phyloP scores from a whole-genome alignment of 2,329 filamentous ascomycete species.

The Stagonosporopsis rhizophila region DNA sequence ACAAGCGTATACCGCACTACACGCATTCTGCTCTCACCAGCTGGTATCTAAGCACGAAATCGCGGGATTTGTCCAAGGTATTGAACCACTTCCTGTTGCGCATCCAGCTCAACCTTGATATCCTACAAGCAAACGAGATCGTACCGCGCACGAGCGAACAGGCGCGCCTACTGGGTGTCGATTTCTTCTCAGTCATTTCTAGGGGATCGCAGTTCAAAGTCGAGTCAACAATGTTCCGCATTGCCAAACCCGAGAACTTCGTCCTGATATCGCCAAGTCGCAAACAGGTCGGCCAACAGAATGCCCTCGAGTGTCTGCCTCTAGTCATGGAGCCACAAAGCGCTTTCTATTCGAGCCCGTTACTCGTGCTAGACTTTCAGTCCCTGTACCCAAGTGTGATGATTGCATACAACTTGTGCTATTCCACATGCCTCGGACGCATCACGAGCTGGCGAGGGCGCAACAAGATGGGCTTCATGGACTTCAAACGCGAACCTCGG shows the following conservation, averaged over 20 bases:
- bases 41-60: slow-evolving; percentile 78
- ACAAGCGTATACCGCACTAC: slow-evolving; percentile 88
- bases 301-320: slow-evolving; percentile 91
- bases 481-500: slow-evolving; percentile 79
- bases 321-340: slow-evolving; percentile 98
- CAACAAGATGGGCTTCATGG: slow-evolving; percentile 93
- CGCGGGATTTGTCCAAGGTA: slow-evolving; percentile 74
- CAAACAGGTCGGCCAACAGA: slow-evolving; percentile 92
- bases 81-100: slow-evolving; percentile 79
- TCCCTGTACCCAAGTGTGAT: slow-evolving; percentile 96
- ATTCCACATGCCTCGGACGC: slow-evolving; percentile 92
- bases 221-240: slow-evolving; percentile 97
- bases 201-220: slow-evolving; percentile 98
- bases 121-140: slow-evolving; percentile 88
- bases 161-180: slow-evolving; percentile 87
- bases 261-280: slow-evolving; percentile 86
- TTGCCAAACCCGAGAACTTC: slow-evolving; percentile 96
- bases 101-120: slow-evolving; percentile 84
- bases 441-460: slow-evolving; percentile 86
- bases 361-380: slow-evolving; percentile 94
- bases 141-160: slow-evolving; percentile 92
- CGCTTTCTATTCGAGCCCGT: slow-evolving; percentile 87
- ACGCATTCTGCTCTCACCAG: slow-evolving; percentile 76
- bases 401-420: slow-evolving; percentile 99
- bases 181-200: slow-evolving; percentile 96